Conservation (phyloP, 2,329 filamentous ascomycete species). For the Tolypocladium guangdongense region DNA sequence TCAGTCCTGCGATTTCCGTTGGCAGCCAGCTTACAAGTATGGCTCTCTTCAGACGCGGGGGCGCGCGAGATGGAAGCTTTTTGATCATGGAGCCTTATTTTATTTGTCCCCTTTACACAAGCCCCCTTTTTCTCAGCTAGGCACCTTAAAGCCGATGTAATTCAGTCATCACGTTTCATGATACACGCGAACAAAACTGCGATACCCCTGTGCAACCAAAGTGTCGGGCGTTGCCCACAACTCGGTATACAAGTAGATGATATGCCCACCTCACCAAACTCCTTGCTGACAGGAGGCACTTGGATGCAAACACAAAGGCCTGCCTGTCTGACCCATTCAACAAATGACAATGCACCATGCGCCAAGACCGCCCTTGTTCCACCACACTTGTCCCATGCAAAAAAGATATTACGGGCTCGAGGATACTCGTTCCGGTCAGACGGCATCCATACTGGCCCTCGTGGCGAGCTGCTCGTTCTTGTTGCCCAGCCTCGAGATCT, state of each 20-base stretch:
- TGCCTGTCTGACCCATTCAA: neutral
- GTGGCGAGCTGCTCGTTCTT: slow-evolving; percentile 91
- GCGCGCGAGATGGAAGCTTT: slow-evolving; percentile 4
- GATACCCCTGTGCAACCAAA: neutral
- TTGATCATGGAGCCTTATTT: slow-evolving; percentile 25
- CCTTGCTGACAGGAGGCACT: neutral
- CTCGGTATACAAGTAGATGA: neutral
- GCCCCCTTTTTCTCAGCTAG: slow-evolving; percentile 21
- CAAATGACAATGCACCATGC: slow-evolving; percentile 4
- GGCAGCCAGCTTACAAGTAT: slow-evolving; percentile 1
- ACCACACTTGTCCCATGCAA: neutral
- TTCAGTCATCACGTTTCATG: slow-evolving; percentile 30
- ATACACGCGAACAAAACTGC: slow-evolving; percentile 11
- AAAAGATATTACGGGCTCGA: neutral
- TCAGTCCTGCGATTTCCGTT: slow-evolving; percentile 1
- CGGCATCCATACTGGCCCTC: slow-evolving; percentile 65
- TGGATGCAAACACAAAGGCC: neutral
- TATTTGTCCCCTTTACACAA: slow-evolving; percentile 21
- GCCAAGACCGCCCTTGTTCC: neutral
- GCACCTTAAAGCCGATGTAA: slow-evolving; percentile 36
- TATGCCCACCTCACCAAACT: neutral
- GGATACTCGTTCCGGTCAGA: slow-evolving; percentile 20
- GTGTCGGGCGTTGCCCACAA: neutral
- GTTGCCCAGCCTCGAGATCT: slow-evolving; percentile 93
- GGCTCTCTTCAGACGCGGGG: neutral